Conservation (phyloP, 148 eudicot genomes). For the Polygonum aviculare region DNA sequence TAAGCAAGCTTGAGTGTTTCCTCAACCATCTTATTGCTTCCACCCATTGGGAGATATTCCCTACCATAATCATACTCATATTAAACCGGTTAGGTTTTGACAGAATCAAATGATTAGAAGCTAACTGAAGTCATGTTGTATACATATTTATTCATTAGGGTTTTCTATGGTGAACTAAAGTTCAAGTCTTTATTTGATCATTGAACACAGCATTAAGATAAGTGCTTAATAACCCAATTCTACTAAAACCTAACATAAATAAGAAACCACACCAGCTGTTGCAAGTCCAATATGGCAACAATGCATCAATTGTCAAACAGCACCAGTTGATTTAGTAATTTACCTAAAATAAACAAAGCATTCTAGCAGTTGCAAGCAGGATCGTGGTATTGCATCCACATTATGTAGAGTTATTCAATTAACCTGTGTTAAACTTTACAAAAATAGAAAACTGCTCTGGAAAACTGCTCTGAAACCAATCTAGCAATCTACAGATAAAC, state of each 20-base stretch:
- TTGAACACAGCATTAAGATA: background rate
- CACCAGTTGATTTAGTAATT: background rate
- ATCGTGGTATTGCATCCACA: background rate
- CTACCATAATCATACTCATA: constrained; percentile 35
- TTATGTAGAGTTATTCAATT: background rate
- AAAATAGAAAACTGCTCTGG: background rate
- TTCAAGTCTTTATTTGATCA: background rate
- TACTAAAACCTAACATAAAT: background rate
- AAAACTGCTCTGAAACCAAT: background rate
- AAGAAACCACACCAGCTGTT: background rate
- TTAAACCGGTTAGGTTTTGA: background rate
- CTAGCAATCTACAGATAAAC: background rate
- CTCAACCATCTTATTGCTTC: constrained; percentile 81
- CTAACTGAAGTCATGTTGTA: background rate
- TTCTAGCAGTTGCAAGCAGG: background rate
- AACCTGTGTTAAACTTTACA: background rate
- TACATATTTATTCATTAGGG: background rate
- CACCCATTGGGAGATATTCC: constrained; percentile 99
- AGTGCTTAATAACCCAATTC: background rate
- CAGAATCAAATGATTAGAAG: background rate
- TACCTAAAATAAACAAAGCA: no score
- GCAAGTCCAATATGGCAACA: background rate
- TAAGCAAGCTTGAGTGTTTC: constrained; percentile 90
- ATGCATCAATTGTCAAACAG: background rate
- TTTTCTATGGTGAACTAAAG: background rate